Base-by-base conservation (phyloP, 1,139 yeast species). In the Pichia norvegensis region DNA sequence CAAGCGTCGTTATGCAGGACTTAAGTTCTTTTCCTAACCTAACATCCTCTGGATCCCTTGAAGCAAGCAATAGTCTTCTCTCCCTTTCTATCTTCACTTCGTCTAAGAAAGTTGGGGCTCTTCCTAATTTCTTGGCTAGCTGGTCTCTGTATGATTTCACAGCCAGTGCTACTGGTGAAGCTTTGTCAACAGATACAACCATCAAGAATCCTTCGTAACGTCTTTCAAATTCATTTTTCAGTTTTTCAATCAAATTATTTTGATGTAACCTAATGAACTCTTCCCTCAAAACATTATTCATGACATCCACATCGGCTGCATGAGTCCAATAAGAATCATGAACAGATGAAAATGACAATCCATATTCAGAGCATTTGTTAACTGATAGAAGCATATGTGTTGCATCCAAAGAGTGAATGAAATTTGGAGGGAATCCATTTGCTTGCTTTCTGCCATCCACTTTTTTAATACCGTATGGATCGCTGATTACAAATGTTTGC, bases 301-400 rank as follows among this genome's bases (percentile, higher is more conserved):
- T 83, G 8, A 57, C 61, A 53, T 81, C 83, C 31, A 92, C 79
- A 61, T 86, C 94, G 37, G 79, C 70, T 1, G 98, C 97, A 64
- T 94, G 98, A 0, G 98, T 88, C 99, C 99, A 92, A 63, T 86
- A 92, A 1, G 97, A 90, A 64, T 92, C 99, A 65, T 92, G 99
- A 31, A 92, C 99, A 0, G 97, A 82, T 0, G 98, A 97, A 71
- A 94, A 92, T n/a, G 79, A 70, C 46, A 92, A 64, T 0, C 76
- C 79, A 4, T 63, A 62, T 40, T 78, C 72, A n/a, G 83, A 79
- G 64, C 97, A 88, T 22, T 79, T 79, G 41, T 79, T 71, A 0
- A 97, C 95, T 11, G 96, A 84, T 74, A 90, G 70, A 47, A 92
- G 71, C 98, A 92, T 92, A 62, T 92, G 98, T 0, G 97, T 84